Evolutionary conservation across 257 asterid genomes (phyloP), one percentile per base, ranked within the genome.

Genomic region (Lithospermum erythrorhizon): DNA sequence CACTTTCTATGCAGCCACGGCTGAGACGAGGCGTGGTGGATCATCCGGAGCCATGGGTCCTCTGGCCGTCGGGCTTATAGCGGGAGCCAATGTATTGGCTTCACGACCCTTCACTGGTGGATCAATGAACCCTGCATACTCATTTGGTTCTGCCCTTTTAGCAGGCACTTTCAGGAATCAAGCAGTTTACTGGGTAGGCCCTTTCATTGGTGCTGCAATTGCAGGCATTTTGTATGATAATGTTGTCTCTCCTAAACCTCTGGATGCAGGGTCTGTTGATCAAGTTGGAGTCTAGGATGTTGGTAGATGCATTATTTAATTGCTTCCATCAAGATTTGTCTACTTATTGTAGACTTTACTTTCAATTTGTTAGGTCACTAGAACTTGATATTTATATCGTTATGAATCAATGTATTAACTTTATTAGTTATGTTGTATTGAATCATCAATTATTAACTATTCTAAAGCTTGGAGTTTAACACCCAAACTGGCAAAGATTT

Each of bases 171-270:
- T 81, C 73, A 73, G 63, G 75, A 83, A 83, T 58, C 93, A 83
- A 1, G 89, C 89, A 25, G 89, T 78, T 47, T 83, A 86, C 41
- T 83, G 95, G 95, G 62, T 83, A 11, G 95, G 95, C 9, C 93
- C 95, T 5, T 61, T 86, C 72, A 65, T 81, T 3, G 95, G 95
- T 16, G 87, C 76, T 10, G 83, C 80, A 6, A 16, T 81, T 41
- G 93, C 87, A 4, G 83, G 82, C 1, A 29, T 86, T 54, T 2
- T 86, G 21, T 78, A 86, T 63, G 93, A 86, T 55, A 77, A 79
- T 61, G 83, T 83, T 53, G 73, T 86, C 23, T 81, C 74, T 62
- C 95, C 89, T 21, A 67, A 58, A 37, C 59, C 78, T n/a, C 23
- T n/a, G 18, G 57, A 53, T 53, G 57, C 2, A 7, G 22, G 24